Evolutionary conservation across 139 green algal species (phyloP).

Genomic region (Closterium sp.): DNA sequence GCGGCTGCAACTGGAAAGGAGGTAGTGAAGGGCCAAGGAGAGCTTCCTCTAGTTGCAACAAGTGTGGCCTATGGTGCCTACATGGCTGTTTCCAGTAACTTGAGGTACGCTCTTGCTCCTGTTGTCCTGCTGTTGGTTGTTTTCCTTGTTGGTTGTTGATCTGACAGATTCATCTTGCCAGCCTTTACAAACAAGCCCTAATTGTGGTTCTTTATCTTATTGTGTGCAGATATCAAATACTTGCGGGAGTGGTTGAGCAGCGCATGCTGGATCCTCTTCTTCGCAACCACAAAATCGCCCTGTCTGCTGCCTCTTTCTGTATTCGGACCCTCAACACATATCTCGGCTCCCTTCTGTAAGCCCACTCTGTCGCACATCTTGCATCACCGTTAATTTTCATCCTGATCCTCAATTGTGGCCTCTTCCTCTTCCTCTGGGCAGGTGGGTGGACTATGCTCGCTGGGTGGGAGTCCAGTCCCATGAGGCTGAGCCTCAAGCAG

Average conservation of each 20-base stretch:
- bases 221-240: constrained; percentile 64
- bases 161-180: neutral
- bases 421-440: constrained; percentile 6
- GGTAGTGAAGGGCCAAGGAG: neutral
- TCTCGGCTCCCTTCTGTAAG: constrained; percentile 85
- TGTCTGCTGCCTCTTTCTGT: constrained; percentile 57
- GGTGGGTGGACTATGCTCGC: constrained; percentile 39
- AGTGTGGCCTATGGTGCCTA: constrained; percentile 82
- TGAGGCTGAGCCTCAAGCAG: neutral
- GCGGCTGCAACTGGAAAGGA: neutral
- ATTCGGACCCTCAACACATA: constrained; percentile 84
- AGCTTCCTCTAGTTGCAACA: constrained; percentile 75
- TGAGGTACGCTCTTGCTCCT: constrained; percentile 46
- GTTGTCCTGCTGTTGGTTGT: too few species aligned
- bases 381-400: neutral
- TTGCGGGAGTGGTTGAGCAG: constrained; percentile 90
- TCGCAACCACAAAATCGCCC: constrained; percentile 66
- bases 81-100: constrained; percentile 88
- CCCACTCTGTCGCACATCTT: constrained; percentile 33
- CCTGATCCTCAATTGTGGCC: neutral
- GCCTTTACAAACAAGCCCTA: neutral
- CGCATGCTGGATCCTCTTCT: constrained; percentile 80
- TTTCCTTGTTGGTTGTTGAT: too few species aligned
- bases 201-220: neutral
- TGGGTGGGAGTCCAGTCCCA: constrained; percentile 21